A percentile compares a stretch with the other conserved stretches of the same genome.
Evolutionary conservation across 257 asterid genomes (phyloP).

Genomic region (Jasminum sambac): DNA sequence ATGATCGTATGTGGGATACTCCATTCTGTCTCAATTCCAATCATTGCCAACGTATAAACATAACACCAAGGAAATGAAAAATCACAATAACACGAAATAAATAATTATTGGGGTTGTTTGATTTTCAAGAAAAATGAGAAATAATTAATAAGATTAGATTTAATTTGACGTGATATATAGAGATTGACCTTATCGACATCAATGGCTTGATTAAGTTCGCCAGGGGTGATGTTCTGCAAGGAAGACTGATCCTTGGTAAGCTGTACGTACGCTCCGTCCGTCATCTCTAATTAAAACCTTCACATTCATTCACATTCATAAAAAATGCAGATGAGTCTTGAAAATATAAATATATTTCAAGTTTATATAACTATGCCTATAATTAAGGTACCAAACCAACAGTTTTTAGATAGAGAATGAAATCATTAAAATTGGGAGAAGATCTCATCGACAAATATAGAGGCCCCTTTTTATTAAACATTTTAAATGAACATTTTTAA

Average conservation of each 20-base stretch:
- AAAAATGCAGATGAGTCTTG: neutral
- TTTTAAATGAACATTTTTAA: no score
- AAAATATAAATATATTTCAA: neutral
- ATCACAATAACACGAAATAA: neutral
- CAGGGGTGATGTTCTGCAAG: slow-evolving; percentile 61
- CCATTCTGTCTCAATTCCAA: neutral
- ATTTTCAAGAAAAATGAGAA: neutral
- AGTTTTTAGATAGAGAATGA: neutral
- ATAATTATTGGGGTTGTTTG: neutral
- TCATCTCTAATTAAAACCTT: slow-evolving; percentile 38
- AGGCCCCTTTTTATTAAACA: no score
- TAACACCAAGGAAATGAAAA: neutral
- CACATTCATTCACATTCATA: neutral
- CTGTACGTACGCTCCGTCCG: slow-evolving; percentile 62
- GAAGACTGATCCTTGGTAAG: slow-evolving; percentile 54
- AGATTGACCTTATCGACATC: slow-evolving; percentile 54
- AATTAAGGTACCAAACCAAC: neutral
- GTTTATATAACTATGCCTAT: slow-evolving; percentile 18
- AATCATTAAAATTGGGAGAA: neutral
- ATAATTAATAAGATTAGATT: neutral
- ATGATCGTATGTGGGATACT: neutral
- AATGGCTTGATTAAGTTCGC: slow-evolving; percentile 77
- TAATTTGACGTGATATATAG: neutral
- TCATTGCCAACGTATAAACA: neutral
- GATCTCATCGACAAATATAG: neutral